These are phyloP conservation scores for Eucalyptus polyanthemos DNA, from an alignment of 345 rosid genomes.

Conservation along the genomic window DNA sequence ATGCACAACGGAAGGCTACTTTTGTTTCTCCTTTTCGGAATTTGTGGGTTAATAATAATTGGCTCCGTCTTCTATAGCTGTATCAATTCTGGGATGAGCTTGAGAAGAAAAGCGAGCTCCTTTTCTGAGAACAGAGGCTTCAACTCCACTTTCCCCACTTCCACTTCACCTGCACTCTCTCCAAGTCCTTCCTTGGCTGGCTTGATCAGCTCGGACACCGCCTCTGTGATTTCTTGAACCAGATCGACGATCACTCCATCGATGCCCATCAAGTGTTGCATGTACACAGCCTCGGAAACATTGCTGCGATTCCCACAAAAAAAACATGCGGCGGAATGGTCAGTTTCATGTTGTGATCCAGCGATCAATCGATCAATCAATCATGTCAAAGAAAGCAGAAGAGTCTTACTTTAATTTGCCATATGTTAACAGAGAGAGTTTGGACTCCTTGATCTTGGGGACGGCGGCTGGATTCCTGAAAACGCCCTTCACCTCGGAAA, in stretches of 20 bases:
- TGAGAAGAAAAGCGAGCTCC: conserved; percentile 77
- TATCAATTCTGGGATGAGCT: conserved; percentile 80
- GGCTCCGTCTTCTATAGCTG: conserved; percentile 15
- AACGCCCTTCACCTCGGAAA: conserved; percentile 75
- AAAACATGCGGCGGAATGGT: not conserved
- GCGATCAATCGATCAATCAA: not conserved
- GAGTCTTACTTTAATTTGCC: conserved; percentile 63
- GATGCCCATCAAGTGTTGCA: conserved; percentile 89
- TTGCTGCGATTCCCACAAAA: conserved; percentile 24
- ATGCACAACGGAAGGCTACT: not conserved
- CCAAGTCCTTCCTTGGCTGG: conserved; percentile 7
- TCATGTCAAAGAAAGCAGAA: not conserved
- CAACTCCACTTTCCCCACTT: not conserved
- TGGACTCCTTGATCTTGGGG: conserved; percentile 66
- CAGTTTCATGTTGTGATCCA: not conserved
- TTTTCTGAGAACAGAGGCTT: conserved; percentile 59
- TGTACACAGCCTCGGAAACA: conserved; percentile 73
- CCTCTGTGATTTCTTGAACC: conserved; percentile 66
- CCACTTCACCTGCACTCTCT: not conserved
- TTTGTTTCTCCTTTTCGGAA: not conserved
- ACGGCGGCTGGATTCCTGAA: conserved; percentile 69
- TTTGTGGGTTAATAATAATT: not conserved
- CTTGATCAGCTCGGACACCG: conserved; percentile 43
- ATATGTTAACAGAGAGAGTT: conserved; percentile 72
- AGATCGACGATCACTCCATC: conserved; percentile 87